Conservation (phyloP, 257 asterid species). For the Leptodermis oblonga region DNA sequence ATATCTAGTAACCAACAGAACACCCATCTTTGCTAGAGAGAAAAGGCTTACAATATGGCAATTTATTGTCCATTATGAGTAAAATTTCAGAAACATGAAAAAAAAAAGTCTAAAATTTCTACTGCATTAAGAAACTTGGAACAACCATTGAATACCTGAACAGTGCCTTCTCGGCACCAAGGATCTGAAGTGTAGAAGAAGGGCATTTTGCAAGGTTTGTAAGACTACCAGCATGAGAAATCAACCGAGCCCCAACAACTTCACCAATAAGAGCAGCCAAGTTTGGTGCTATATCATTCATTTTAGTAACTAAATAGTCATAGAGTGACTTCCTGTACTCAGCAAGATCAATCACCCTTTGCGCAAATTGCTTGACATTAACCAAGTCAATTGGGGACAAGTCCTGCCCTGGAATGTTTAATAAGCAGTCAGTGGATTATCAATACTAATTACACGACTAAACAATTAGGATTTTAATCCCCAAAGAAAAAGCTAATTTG, state of each 20-base stretch:
- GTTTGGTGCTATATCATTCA: conserved; percentile 95
- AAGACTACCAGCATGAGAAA: conserved; percentile 98
- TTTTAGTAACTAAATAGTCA: conserved; percentile 81
- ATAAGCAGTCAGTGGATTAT: conserved; percentile 8
- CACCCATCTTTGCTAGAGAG: neutral
- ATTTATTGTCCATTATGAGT: neutral
- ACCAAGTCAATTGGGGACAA: conserved; percentile 82
- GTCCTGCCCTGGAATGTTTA: conserved; percentile 66
- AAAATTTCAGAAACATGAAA: neutral
- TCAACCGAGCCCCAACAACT: conserved; percentile 95
- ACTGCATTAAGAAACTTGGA: neutral
- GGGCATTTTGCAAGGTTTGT: conserved; percentile 95
- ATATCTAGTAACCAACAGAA: neutral
- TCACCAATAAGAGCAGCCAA: conserved; percentile 96
- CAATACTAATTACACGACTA: neutral
- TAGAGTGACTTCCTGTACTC: conserved; percentile 86
- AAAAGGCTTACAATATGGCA: neutral
- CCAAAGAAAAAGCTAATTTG: neutral
- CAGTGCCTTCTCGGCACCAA: conserved; percentile 98
- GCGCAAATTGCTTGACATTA: conserved; percentile 89
- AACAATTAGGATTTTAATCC: neutral
- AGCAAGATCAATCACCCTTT: conserved; percentile 89
- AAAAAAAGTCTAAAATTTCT: neutral
- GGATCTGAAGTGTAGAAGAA: conserved; percentile 96
- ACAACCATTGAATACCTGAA: conserved; percentile 49